phyloP scores from a whole-genome alignment of 2,329 filamentous ascomycete species.

The Fusarium avenaceum region DNA sequence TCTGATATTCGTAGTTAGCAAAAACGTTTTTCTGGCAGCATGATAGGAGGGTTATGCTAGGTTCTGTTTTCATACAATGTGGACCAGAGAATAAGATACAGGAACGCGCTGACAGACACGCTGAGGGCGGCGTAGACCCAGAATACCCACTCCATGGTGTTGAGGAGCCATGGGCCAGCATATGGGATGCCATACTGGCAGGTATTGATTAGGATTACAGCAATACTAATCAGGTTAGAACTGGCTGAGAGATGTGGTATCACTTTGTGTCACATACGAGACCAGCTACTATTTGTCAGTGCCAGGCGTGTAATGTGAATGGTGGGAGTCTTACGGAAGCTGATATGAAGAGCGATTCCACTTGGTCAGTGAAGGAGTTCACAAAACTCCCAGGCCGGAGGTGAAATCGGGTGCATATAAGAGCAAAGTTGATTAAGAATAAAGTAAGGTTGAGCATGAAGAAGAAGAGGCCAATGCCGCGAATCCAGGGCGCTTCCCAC shows the following conservation, averaged over 20 bases:
- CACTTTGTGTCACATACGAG: conserved; percentile 53
- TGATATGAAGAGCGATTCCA: conserved; percentile 83
- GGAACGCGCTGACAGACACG: conserved; percentile 74
- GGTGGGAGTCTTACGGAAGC: conserved; percentile 63
- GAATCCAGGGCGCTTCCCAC: conserved; percentile 64
- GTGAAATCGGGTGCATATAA: conserved; percentile 77
- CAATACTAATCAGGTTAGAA: conserved; percentile 64
- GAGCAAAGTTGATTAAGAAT: conserved; percentile 71
- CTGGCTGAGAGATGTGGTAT: background rate
- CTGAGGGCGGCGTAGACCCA: conserved; percentile 80
- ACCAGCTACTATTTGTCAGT: conserved; percentile 54
- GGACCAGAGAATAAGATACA: conserved; percentile 81
- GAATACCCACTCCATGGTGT: conserved; percentile 74
- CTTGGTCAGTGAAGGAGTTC: conserved; percentile 79
- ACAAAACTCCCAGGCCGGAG: conserved; percentile 78
- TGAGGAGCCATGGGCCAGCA: conserved; percentile 72
- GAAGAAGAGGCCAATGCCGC: conserved; percentile 70
- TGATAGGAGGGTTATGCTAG: background rate
- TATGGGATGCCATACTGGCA: conserved; percentile 79
- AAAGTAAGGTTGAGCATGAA: conserved; percentile 74
- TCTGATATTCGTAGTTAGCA: conserved; percentile 48
- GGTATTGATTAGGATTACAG: conserved; percentile 82
- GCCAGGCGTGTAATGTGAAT: conserved; percentile 14
- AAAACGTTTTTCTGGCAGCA: no score
- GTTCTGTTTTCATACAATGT: conserved; percentile 60